These are phyloP conservation scores for Beta vulgaris DNA, from an alignment of 148 eudicot genomes.

Conservation along the genomic window DNA sequence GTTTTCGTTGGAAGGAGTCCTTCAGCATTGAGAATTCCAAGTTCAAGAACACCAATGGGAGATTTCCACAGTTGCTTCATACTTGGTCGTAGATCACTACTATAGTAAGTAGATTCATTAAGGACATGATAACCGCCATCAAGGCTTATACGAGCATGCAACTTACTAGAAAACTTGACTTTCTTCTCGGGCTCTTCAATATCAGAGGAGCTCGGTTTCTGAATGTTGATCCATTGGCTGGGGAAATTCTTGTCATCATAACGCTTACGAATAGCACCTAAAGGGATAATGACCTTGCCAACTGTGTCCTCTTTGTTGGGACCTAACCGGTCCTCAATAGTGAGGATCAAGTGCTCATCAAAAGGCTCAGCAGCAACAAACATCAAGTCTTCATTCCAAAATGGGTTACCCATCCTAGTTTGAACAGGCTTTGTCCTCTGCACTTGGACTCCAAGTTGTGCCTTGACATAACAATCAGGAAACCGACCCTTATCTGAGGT, in stretches of 20 bases:
- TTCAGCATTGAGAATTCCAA: constrained; percentile 65
- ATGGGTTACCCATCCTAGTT: constrained; percentile 47
- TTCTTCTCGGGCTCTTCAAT: constrained; percentile 40
- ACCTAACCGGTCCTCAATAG: constrained; percentile 70
- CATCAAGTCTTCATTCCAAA: constrained; percentile 88
- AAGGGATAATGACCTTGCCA: constrained; percentile 53
- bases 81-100: constrained; percentile 85
- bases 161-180: constrained; percentile 62
- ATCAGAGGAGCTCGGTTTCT: constrained; percentile 39
- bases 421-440: constrained; percentile 55
- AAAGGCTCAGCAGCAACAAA: constrained; percentile 94
- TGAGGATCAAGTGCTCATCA: constrained; percentile 63
- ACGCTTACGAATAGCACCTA: constrained; percentile 52
- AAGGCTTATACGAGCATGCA: constrained; percentile 71
- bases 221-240: constrained; percentile 63
- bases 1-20: constrained; percentile 73
- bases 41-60: constrained; percentile 67
- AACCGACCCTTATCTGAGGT: constrained; percentile 46
- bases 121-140: constrained; percentile 95
- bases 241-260: constrained; percentile 64
- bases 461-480: constrained; percentile 67
- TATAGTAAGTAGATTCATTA: constrained; percentile 80
- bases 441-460: constrained; percentile 47
- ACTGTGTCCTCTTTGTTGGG: constrained; percentile 63
- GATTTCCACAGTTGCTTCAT: constrained; percentile 81